These are phyloP conservation scores for Colletotrichum sp. DNA, from an alignment of 2,329 filamentous ascomycete genomes.

Conservation along the genomic window DNA sequence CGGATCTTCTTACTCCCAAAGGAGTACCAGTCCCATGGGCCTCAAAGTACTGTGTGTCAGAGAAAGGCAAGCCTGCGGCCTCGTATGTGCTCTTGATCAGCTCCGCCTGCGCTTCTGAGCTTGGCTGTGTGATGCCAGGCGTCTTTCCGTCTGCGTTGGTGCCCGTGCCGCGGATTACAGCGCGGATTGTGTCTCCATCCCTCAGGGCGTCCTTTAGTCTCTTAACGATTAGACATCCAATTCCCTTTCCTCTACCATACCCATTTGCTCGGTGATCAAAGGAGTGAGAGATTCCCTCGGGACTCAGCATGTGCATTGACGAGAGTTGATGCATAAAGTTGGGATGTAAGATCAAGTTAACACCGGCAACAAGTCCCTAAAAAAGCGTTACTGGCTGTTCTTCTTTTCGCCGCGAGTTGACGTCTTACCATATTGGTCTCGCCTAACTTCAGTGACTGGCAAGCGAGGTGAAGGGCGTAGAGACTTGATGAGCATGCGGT, in stretches of 20 bases:
- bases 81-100: slow-evolving; percentile 21
- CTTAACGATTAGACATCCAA: slow-evolving; percentile 45
- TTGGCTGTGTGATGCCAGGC: slow-evolving; percentile 45
- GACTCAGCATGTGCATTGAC: slow-evolving; percentile 21
- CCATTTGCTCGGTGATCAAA: slow-evolving; percentile 44
- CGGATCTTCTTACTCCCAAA: background rate
- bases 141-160: slow-evolving; percentile 38
- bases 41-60: slow-evolving; percentile 42
- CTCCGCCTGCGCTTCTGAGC: slow-evolving; percentile 33
- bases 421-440: slow-evolving; percentile 26
- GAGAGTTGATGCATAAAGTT: slow-evolving; percentile 22
- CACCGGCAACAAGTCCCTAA: slow-evolving; percentile 11
- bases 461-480: slow-evolving; percentile 35
- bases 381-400: background rate
- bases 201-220: slow-evolving; percentile 41
- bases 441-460: slow-evolving; percentile 30
- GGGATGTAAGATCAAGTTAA: slow-evolving; percentile 12
- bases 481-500: slow-evolving; percentile 40
- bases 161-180: slow-evolving; percentile 33
- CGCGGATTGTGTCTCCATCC: slow-evolving; percentile 42
- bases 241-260: slow-evolving; percentile 48
- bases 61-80: background rate
- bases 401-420: no score
- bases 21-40: slow-evolving; percentile 49
- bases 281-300: slow-evolving; percentile 20